A percentile compares a stretch with the other conserved stretches of the same genome.
phyloP scores from a whole-genome alignment of 495 filamentous ascomycete genomes.

The Tuber microsphaerosporum region DNA sequence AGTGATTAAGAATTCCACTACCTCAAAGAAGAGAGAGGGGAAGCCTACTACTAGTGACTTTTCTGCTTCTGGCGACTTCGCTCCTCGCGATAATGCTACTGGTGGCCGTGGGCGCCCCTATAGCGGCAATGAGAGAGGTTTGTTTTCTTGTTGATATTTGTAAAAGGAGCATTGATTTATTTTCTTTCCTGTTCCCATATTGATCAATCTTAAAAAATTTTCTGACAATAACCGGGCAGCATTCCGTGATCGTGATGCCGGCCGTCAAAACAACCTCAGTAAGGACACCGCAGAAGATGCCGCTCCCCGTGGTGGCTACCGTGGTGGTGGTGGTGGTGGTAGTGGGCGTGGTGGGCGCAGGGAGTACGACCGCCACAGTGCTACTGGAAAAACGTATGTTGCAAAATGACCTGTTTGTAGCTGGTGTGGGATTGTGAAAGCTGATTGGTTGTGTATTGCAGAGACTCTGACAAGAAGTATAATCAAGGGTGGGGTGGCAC shows the following conservation, averaged over 20 bases:
- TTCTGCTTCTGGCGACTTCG: constrained; percentile 37
- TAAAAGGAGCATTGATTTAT: constrained; percentile 22
- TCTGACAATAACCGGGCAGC: constrained; percentile 48
- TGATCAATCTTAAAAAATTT: background rate
- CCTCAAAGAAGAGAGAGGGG: constrained; percentile 83
- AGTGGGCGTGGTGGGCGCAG: constrained; percentile 50
- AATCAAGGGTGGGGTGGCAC: constrained; percentile 81
- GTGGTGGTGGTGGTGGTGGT: constrained; percentile 46
- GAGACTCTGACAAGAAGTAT: constrained; percentile 88
- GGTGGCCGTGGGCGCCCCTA: constrained; percentile 49
- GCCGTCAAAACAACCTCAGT: constrained; percentile 70
- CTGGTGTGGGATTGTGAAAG: constrained; percentile 1
- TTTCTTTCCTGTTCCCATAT: constrained; percentile 5
- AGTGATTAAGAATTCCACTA: constrained; percentile 74
- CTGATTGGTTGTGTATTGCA: constrained; percentile 39
- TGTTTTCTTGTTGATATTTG: constrained; percentile 38
- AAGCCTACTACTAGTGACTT: constrained; percentile 49
- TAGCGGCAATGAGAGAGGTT: constrained; percentile 78
- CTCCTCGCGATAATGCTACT: constrained; percentile 44
- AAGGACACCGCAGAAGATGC: constrained; percentile 60
- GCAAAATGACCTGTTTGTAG: constrained; percentile 14
- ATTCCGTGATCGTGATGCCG: constrained; percentile 85
- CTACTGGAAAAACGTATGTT: constrained; percentile 60
- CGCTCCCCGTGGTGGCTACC: constrained; percentile 50
- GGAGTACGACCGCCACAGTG: constrained; percentile 74